Conservation (phyloP, 768 basidiomycete genomes). For the Scleroderma citrinum region DNA sequence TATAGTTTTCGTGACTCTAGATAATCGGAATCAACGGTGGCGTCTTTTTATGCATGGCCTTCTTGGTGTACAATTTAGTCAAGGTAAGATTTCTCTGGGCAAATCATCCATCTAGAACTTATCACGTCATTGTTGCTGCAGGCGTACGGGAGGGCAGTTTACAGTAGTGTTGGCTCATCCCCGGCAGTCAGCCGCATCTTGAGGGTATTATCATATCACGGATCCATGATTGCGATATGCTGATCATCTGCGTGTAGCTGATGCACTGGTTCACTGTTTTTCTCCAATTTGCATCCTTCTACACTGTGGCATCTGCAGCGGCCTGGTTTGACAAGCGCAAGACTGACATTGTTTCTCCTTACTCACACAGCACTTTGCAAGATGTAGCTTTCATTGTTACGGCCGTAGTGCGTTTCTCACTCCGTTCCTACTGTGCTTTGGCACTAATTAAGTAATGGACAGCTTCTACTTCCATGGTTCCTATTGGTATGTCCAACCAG, state of each 20-base stretch:
- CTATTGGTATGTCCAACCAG: slow-evolving; percentile 30
- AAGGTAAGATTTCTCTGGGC: slow-evolving; percentile 25
- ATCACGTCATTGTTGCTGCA: slow-evolving; percentile 6
- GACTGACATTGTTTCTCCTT: slow-evolving; percentile 29
- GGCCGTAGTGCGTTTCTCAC: slow-evolving; percentile 32
- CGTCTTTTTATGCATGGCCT: slow-evolving; percentile 32
- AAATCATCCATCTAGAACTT: background rate
- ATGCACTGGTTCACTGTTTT: slow-evolving; percentile 44
- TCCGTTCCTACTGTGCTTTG: too few relatives aligned
- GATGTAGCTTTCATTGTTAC: slow-evolving; percentile 37
- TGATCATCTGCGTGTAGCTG: slow-evolving; percentile 26
- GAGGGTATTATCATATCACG: slow-evolving; percentile 29
- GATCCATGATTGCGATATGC: background rate
- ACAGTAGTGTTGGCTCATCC: slow-evolving; percentile 46
- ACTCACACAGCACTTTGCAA: slow-evolving; percentile 32
- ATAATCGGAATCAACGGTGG: slow-evolving; percentile 35
- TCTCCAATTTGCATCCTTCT: slow-evolving; percentile 45
- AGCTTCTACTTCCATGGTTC: slow-evolving; percentile 46
- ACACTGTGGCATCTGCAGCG: slow-evolving; percentile 38
- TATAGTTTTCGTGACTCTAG: slow-evolving; percentile 19
- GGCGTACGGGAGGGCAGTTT: slow-evolving; percentile 42
- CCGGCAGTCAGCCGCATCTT: slow-evolving; percentile 39
- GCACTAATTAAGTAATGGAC: background rate
- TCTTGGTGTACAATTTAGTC: slow-evolving; percentile 38
- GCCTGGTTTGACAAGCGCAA: slow-evolving; percentile 48